These are phyloP conservation scores for Rhododendron molle DNA, from an alignment of 148 eudicot genomes.

Conservation along the genomic window DNA sequence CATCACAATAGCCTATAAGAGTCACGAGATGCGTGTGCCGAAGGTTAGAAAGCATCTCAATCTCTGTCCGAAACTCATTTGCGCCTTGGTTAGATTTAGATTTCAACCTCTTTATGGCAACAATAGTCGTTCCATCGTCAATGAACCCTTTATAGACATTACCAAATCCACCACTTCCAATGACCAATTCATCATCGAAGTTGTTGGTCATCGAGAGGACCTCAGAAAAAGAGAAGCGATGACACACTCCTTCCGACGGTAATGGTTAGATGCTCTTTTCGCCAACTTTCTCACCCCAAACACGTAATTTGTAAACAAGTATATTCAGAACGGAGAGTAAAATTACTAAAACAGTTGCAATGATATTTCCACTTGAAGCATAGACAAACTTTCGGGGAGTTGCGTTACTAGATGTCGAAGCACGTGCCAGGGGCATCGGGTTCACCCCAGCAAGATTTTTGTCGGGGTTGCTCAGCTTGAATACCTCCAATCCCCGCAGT, in stretches of 20 bases:
- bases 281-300: background rate
- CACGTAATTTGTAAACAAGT: background rate
- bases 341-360: background rate
- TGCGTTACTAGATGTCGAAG: background rate
- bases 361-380: background rate
- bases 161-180: slow-evolving; percentile 21
- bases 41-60: slow-evolving; percentile 11
- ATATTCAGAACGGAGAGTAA: background rate
- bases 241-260: background rate
- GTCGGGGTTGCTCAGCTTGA: slow-evolving; percentile 13
- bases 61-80: background rate
- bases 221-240: background rate
- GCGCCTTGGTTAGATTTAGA: background rate
- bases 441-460: slow-evolving; percentile 5
- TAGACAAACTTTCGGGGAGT: background rate
- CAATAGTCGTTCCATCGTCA: background rate
- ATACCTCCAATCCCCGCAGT: slow-evolving; percentile 21
- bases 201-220: background rate
- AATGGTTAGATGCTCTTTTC: background rate
- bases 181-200: background rate
- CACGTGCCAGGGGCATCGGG: background rate
- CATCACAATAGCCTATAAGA: slow-evolving; percentile 39
- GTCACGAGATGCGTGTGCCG: slow-evolving; percentile 23
- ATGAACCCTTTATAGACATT: slow-evolving; percentile 14
- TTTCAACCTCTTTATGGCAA: background rate